Percentiles rank a stretch among this genome's conserved stretches.
These are phyloP conservation scores for Pythium folliculosum DNA, from an alignment of 352 stramenopile species.

Conservation along the genomic window DNA sequence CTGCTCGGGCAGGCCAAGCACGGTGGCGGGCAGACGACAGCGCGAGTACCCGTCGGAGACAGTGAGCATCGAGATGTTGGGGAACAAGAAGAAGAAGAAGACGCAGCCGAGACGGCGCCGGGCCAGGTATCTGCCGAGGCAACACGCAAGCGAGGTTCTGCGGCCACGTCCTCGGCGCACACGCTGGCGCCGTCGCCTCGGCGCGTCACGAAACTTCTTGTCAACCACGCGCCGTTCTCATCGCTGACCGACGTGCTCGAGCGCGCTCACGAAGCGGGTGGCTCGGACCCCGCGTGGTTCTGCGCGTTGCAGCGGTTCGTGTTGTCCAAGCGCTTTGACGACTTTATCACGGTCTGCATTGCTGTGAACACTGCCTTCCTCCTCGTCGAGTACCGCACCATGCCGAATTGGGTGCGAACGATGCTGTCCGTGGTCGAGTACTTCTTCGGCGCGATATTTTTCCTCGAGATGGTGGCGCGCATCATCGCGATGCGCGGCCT, in stretches of 20 bases:
- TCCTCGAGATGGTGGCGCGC: conserved; percentile 60
- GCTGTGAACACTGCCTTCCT: conserved; percentile 67
- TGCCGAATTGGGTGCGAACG: conserved; percentile 35
- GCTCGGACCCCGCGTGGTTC: conserved; percentile 6
- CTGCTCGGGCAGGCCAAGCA: conserved; percentile 27
- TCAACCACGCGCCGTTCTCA: conserved; percentile 19
- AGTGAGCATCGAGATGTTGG: too few species aligned
- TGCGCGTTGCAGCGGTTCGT: conserved; percentile 43
- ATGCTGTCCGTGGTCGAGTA: conserved; percentile 68
- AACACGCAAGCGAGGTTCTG: not conserved
- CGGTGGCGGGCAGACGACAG: not conserved
- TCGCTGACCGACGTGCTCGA: conserved; percentile 19
- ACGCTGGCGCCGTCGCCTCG: not conserved
- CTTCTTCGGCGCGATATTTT: conserved; percentile 66
- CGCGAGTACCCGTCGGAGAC: too few species aligned
- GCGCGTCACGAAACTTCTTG: conserved; percentile 19
- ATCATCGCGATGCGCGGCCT: conserved; percentile 61
- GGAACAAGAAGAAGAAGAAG: not conserved
- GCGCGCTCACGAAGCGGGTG: not conserved
- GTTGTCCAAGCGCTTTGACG: conserved; percentile 73
- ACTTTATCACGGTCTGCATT: conserved; percentile 72
- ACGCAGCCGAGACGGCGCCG: not conserved
- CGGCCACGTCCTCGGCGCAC: not conserved
- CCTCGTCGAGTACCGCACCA: conserved; percentile 67
- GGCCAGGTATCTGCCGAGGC: not conserved